phyloP scores from a whole-genome alignment of 2,329 filamentous ascomycete species.

The Elsinoe ampelina region DNA sequence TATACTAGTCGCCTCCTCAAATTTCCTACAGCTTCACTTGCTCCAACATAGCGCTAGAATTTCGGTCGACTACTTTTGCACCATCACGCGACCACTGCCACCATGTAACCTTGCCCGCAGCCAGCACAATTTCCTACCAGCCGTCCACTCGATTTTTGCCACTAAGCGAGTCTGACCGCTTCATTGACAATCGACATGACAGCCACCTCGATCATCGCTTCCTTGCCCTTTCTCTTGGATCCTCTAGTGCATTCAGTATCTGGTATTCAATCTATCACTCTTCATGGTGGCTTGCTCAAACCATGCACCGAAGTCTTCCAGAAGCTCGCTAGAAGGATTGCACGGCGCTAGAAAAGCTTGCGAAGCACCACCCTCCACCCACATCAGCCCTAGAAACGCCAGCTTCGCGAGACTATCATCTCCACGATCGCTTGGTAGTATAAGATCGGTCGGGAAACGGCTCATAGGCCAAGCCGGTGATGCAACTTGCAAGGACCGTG shows the following conservation, averaged over 20 bases:
- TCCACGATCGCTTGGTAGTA: neutral
- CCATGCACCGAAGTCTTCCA: neutral
- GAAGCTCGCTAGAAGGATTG: conserved; percentile 1
- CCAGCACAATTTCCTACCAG: neutral
- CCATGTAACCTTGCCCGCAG: neutral
- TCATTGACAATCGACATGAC: neutral
- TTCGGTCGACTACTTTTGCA: neutral
- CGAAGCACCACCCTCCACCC: neutral
- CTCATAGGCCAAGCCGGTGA: neutral
- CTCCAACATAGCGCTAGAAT: neutral
- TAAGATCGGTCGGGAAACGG: neutral
- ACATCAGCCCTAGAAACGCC: neutral
- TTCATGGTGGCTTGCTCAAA: neutral
- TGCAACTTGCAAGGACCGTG: neutral
- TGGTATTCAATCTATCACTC: neutral
- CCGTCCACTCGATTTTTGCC: neutral
- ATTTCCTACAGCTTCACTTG: conserved; percentile 9
- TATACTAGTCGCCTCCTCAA: conserved; percentile 11
- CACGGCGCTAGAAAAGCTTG: neutral
- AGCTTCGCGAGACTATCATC: neutral
- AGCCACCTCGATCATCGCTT: neutral
- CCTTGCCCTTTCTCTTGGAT: neutral
- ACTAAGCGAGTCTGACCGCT: conserved; percentile 5
- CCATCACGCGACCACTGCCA: conserved; percentile 5
- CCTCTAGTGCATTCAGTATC: neutral